Evolutionary conservation across 306 rosid species (phyloP).

Genomic region (Pterocarpus santalinus): DNA sequence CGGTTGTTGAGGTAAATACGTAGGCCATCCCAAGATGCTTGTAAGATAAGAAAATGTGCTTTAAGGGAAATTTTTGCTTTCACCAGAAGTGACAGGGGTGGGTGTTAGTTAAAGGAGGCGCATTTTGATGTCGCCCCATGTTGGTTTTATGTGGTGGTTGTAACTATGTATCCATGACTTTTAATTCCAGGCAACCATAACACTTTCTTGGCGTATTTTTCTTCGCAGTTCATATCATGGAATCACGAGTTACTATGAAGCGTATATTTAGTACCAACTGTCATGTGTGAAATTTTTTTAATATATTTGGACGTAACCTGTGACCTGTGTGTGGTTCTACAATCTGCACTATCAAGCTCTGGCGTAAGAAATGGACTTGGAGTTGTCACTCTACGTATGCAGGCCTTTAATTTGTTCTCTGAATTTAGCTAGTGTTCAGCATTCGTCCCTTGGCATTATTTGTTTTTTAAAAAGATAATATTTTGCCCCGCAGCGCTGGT

Average conservation of each 20-base stretch:
- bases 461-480: too few species aligned
- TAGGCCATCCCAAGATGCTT: constrained; percentile 55
- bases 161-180: constrained; percentile 39
- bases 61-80: constrained; percentile 47
- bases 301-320: neutral
- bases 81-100: constrained; percentile 38
- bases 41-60: constrained; percentile 45
- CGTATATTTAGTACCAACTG: neutral
- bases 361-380: neutral
- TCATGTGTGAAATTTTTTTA: neutral
- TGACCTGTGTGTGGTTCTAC: neutral
- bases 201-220: constrained; percentile 38
- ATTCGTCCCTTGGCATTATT: too few species aligned
- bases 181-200: constrained; percentile 35
- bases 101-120: constrained; percentile 48
- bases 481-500: neutral
- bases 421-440: too few species aligned
- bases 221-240: constrained; percentile 34
- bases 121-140: constrained; percentile 48
- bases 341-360: neutral
- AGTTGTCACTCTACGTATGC: too few species aligned
- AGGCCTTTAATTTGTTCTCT: too few species aligned
- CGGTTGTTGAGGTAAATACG: constrained; percentile 51
- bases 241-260: neutral
- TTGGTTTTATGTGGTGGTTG: constrained; percentile 41